Percentiles rank a stretch among this genome's conserved stretches.
Conservation (phyloP, 2,329 filamentous ascomycete species). For the Lasiodiplodia sp. region DNA sequence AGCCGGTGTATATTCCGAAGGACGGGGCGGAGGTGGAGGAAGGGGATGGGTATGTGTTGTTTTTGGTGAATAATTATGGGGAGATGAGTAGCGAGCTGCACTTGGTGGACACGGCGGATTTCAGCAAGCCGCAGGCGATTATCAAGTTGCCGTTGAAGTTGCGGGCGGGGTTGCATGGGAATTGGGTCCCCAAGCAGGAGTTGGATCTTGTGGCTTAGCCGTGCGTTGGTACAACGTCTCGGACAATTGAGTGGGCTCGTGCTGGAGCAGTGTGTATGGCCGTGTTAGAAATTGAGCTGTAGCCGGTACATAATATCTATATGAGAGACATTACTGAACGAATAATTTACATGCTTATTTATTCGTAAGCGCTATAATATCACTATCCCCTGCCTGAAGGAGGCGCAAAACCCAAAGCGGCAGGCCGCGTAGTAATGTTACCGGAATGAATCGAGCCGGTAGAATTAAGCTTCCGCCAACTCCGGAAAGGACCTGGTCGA, state of each 20-base stretch:
- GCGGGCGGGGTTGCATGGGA: slow-evolving; percentile 46
- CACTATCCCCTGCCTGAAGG: background rate
- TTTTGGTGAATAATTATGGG: slow-evolving; percentile 47
- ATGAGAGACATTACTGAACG: no score
- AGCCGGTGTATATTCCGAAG: slow-evolving; percentile 10
- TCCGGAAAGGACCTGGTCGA: slow-evolving; percentile 49
- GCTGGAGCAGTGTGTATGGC: no score
- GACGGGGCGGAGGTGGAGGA: slow-evolving; percentile 34
- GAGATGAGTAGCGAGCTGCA: slow-evolving; percentile 45
- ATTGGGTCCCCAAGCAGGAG: slow-evolving; percentile 38
- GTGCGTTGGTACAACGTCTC: no score
- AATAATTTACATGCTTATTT: no score
- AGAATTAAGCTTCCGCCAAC: slow-evolving; percentile 51
- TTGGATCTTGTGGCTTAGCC: background rate
- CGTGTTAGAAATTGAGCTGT: no score
- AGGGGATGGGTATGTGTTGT: slow-evolving; percentile 44
- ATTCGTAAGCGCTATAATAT: background rate
- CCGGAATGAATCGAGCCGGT: slow-evolving; percentile 34
- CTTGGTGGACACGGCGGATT: slow-evolving; percentile 43
- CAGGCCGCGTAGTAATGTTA: background rate
- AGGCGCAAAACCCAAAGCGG: background rate
- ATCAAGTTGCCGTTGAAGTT: slow-evolving; percentile 46
- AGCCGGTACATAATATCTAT: no score
- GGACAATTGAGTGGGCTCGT: no score
- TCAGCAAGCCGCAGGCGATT: slow-evolving; percentile 42